Conservation (phyloP, 805 yeast species). For the Candida loeiensis region DNA sequence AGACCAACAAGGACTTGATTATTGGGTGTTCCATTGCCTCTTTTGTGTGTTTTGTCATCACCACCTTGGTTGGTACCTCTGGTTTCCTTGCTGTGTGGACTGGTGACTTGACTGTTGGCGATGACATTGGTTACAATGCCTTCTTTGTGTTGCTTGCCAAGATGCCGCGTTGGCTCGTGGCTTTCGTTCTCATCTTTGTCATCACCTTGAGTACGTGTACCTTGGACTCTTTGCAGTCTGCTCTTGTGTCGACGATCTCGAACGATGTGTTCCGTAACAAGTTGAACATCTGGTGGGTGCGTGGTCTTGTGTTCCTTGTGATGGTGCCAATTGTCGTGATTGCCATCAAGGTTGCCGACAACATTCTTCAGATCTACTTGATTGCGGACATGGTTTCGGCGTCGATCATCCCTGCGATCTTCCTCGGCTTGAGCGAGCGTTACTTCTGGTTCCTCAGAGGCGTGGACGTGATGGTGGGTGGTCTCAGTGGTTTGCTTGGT, state of each 20-base stretch:
- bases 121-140: constrained; percentile 60
- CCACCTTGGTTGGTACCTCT: constrained; percentile 72
- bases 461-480: constrained; percentile 78
- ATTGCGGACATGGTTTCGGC: constrained; percentile 90
- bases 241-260: constrained; percentile 82
- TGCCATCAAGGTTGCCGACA: constrained; percentile 76
- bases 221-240: constrained; percentile 84
- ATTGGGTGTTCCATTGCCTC: constrained; percentile 78
- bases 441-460: constrained; percentile 69
- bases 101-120: constrained; percentile 54
- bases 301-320: constrained; percentile 66
- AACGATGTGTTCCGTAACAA: constrained; percentile 87
- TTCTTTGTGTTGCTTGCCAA: constrained; percentile 66
- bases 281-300: constrained; percentile 59
- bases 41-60: constrained; percentile 56
- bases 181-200: constrained; percentile 72
- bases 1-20: constrained; percentile 66
- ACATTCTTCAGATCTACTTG: constrained; percentile 79
- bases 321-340: constrained; percentile 88
- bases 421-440: constrained; percentile 67
- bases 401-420: constrained; percentile 77
- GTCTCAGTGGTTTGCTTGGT: constrained; percentile 74
- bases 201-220: constrained; percentile 81
- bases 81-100: constrained; percentile 93
- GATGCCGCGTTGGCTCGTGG: constrained; percentile 85